Conservation (phyloP, 495 filamentous ascomycete species). For the Penicillium odoratum region DNA sequence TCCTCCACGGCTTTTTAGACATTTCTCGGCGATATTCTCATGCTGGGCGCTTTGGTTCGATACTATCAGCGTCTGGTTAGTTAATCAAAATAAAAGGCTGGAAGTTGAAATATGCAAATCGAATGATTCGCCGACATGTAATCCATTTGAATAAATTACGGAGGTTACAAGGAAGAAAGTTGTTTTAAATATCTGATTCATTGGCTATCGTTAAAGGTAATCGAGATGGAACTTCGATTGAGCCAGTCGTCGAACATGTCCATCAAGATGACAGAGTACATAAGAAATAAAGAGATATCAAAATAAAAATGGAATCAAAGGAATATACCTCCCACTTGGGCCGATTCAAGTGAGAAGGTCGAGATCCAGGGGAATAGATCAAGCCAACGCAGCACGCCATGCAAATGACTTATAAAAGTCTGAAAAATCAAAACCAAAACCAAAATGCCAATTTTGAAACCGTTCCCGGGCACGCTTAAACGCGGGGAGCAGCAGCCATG, state of each 20-base stretch:
- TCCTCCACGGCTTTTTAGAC: too few species aligned
- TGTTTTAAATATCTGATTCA: constrained; percentile 19
- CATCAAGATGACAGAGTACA: constrained; percentile 16
- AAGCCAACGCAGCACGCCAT: constrained; percentile 35
- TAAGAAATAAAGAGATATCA: constrained; percentile 4
- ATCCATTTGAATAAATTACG: too few species aligned
- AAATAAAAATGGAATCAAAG: constrained; percentile 12
- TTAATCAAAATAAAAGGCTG: too few species aligned
- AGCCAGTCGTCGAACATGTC: constrained; percentile 24
- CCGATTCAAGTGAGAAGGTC: constrained; percentile 25
- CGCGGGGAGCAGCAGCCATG: constrained; percentile 41
- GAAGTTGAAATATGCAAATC: too few species aligned
- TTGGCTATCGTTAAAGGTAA: constrained; percentile 22
- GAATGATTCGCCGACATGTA: too few species aligned
- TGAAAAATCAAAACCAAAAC: constrained; percentile 19
- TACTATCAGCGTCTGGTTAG: too few species aligned
- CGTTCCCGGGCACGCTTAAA: constrained; percentile 6
- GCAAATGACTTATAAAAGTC: constrained; percentile 25
- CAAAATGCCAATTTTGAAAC: constrained; percentile 31
- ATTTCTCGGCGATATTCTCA: too few species aligned
- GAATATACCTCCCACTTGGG: constrained; percentile 27
- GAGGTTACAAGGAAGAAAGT: neutral
- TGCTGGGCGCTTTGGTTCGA: too few species aligned
- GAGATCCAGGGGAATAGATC: constrained; percentile 23
- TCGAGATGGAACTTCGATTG: constrained; percentile 18